A percentile compares a stretch with the other conserved stretches of the same genome.
phyloP scores from a whole-genome alignment of 257 asterid species.

The Rubia yunnanensis region DNA sequence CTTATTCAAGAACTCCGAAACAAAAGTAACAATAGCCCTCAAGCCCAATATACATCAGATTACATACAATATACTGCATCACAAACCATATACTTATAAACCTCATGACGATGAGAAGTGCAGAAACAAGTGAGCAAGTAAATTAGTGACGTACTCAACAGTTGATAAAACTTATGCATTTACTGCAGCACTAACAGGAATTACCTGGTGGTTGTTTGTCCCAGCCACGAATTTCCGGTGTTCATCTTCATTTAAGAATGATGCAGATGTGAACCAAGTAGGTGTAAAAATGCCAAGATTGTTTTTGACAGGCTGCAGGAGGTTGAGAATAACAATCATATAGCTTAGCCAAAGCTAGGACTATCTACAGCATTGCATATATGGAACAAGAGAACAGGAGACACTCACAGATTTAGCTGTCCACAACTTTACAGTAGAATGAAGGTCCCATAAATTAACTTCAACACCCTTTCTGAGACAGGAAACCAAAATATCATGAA shows the following conservation, averaged over 20 bases:
- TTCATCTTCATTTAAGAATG: slow-evolving; percentile 74
- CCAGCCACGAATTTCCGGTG: slow-evolving; percentile 86
- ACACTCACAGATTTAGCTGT: slow-evolving; percentile 70
- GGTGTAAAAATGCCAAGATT: slow-evolving; percentile 80
- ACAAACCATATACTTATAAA: neutral
- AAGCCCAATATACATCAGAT: neutral
- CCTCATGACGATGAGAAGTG: neutral
- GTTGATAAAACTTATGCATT: neutral
- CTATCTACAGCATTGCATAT: neutral
- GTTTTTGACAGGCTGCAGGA: slow-evolving; percentile 71
- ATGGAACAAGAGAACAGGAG: slow-evolving; percentile 2
- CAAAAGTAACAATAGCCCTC: neutral
- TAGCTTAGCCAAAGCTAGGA: slow-evolving; percentile 7
- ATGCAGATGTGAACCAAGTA: slow-evolving; percentile 77
- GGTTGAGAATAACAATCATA: slow-evolving; percentile 17
- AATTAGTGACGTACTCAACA: neutral
- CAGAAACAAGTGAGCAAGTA: neutral
- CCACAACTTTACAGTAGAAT: slow-evolving; percentile 48
- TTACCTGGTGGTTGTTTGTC: slow-evolving; percentile 79
- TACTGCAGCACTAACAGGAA: slow-evolving; percentile 1
- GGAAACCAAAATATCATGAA: neutral
- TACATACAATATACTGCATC: neutral
- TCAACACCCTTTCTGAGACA: slow-evolving; percentile 78
- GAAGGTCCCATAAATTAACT: slow-evolving; percentile 80
- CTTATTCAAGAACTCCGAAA: neutral